Base-by-base conservation (phyloP, 1,139 yeast species). In the Scheffersomyces quercinus region DNA sequence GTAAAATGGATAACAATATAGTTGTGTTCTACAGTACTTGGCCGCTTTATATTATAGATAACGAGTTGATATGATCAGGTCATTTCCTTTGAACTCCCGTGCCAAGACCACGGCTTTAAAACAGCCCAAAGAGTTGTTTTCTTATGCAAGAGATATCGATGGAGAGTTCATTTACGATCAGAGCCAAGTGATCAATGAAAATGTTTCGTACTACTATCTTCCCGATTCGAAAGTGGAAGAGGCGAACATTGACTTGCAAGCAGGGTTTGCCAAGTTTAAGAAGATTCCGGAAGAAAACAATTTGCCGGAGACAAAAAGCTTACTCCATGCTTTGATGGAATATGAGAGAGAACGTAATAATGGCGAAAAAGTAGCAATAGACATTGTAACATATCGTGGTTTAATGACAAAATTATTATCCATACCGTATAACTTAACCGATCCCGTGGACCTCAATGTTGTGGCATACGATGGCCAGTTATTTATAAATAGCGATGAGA, bases 361-460 rank as follows among this genome's bases (percentile, higher is more conserved):
- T 15, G 73, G 73, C 1, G 64, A 69, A 35, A 82, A 76, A 49
- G 59, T 79, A 2, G 76, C 75, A 28, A 82, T 80, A 3, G 89
- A 89, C 55, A 75, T 93, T 32, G 70, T 93, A 35, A 83, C 97
- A 0, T 88, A 88, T 76, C 73, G 98, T 52, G 97, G 97, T 1
- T 67, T 88, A 36, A 80, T 91, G 82, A 77, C 91, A 36, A 79
- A 77, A 50, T 59, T 89, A 20, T 67, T 89, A 64, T 69, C 82
- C 3, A 64, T 86, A 30, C 90, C 90, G 0, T 82, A 77, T 54
- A 75, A 76, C 42, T 54, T 63, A 29, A 64, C 69, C 33, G 86
- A 86, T 44, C 76, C 79, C n/a, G 64, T 90, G 13, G 82, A 81
- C 48, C 67, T 87, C 43, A 82, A 88, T 49, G 65, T 88, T 7